Conservation (phyloP, 257 asterid species). For the Rauvolfia tetraphylla region DNA sequence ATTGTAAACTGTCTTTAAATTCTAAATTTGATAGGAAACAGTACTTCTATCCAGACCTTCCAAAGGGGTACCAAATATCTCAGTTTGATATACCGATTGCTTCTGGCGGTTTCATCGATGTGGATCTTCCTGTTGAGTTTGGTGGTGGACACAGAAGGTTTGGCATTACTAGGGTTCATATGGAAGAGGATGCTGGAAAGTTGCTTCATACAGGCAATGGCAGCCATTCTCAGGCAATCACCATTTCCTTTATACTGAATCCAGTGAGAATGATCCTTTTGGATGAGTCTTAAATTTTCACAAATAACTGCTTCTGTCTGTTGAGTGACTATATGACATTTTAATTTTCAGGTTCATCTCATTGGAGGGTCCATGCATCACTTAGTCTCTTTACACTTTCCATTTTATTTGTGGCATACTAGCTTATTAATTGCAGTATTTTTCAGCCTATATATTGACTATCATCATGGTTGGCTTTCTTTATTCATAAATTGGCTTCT, state of each 20-base stretch:
- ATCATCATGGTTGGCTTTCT: background rate
- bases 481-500: background rate
- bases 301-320: background rate
- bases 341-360: background rate
- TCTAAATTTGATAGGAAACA: conserved; percentile 96
- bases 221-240: conserved; percentile 68
- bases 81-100: conserved; percentile 95
- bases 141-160: conserved; percentile 96
- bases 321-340: background rate
- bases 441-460: background rate
- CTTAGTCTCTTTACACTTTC: background rate
- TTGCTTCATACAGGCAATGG: conserved; percentile 76
- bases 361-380: background rate
- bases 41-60: conserved; percentile 93
- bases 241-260: background rate
- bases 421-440: background rate
- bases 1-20: conserved; percentile 62
- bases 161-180: conserved; percentile 91
- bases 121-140: conserved; percentile 87
- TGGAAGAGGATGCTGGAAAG: conserved; percentile 99
- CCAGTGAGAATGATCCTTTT: too few relatives aligned
- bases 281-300: background rate
- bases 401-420: background rate
- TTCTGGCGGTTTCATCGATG: conserved; percentile 66
- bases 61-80: conserved; percentile 96